Base-by-base conservation (phyloP, 129 eudicot species). In the Cynara cardunculus region DNA sequence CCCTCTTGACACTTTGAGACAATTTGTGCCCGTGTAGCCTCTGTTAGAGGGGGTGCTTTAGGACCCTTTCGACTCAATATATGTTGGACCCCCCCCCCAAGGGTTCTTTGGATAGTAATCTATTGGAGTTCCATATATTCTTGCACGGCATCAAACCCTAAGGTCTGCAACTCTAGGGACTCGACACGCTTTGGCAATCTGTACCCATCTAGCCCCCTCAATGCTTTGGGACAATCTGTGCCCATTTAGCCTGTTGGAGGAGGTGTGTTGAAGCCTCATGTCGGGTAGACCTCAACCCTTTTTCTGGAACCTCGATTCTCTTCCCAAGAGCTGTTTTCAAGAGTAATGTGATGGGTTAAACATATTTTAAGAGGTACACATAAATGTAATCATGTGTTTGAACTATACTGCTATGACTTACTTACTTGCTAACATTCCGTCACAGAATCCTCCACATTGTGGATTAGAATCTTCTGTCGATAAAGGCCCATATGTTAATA, bases 401-500 rank as follows among this genome's bases (percentile, higher is more conserved):
- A 49, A 49, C 62, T 49, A 49, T 49, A 49, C 62, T 18, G 65
- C 65, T 56, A 19, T 56, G 24, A 56, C 65, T 56, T n/a, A 1
- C 65, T 18, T 18, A 56, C 12, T 21, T 73, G 30, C 18, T 73
- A 24, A 49, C 8, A 34, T 78, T 70, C 89, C 83, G 89, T 25
- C 34, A 22, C 90, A 88, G 84, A 84, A 67, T 73, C 26, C 81
- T 22, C 81, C 37, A 16, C 87, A 84, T 85, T 77, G 87, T 66
- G 82, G 87, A 27, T 14, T 71, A 18, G 91, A 90, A 84, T 86
- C 97, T 41, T 84, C 88, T 11, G 92, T 95, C 62, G 99, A 92
- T 74, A 93, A 92, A 53, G 97, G 91, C 79, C 97, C 97, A 12
- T 95, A 88, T 68, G 84, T 95, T 12, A 90, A 90, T 82, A 79